Evolutionary conservation across 2,329 filamentous ascomycete genomes (phyloP).

Genomic region (Pseudofabraea citricarpa): DNA sequence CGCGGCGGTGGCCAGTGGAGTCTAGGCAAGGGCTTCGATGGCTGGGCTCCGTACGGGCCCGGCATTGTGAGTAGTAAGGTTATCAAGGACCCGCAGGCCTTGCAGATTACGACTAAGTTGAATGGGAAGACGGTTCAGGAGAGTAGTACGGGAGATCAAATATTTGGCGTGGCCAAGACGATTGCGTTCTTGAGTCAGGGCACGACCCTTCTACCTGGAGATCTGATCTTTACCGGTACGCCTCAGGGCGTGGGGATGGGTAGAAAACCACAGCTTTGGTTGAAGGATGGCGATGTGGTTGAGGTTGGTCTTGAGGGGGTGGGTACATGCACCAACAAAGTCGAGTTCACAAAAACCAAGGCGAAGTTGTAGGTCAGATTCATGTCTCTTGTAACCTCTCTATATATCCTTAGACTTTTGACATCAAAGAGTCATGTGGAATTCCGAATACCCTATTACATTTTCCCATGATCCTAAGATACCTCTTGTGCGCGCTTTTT

Average conservation of each 20-base stretch:
- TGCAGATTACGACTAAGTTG: slow-evolving; percentile 52
- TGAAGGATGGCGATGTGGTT: slow-evolving; percentile 66
- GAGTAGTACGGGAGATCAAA: slow-evolving; percentile 55
- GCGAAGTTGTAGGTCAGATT: slow-evolving; percentile 17
- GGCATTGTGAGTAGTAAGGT: slow-evolving; percentile 58
- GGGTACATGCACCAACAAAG: slow-evolving; percentile 52
- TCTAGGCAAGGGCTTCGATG: slow-evolving; percentile 70
- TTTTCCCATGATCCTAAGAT: no score
- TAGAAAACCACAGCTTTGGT: slow-evolving; percentile 59
- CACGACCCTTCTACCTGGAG: slow-evolving; percentile 58
- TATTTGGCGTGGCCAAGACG: slow-evolving; percentile 55
- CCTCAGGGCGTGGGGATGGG: slow-evolving; percentile 70
- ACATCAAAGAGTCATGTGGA: no score
- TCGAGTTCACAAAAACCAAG: slow-evolving; percentile 38
- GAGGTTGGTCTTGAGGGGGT: slow-evolving; percentile 64
- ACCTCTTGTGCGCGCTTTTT: no score
- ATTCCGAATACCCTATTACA: no score
- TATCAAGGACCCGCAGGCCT: slow-evolving; percentile 51
- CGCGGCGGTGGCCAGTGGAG: slow-evolving; percentile 66
- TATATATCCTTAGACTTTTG: no score
- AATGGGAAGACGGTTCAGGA: slow-evolving; percentile 56
- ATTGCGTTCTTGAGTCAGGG: slow-evolving; percentile 57
- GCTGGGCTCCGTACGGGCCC: slow-evolving; percentile 70
- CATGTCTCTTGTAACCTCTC: no score
- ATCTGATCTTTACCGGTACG: slow-evolving; percentile 64